Percentiles rank a stretch among this genome's conserved stretches.
phyloP scores from a whole-genome alignment of 305 asterid genomes.

The Lippia alba region DNA sequence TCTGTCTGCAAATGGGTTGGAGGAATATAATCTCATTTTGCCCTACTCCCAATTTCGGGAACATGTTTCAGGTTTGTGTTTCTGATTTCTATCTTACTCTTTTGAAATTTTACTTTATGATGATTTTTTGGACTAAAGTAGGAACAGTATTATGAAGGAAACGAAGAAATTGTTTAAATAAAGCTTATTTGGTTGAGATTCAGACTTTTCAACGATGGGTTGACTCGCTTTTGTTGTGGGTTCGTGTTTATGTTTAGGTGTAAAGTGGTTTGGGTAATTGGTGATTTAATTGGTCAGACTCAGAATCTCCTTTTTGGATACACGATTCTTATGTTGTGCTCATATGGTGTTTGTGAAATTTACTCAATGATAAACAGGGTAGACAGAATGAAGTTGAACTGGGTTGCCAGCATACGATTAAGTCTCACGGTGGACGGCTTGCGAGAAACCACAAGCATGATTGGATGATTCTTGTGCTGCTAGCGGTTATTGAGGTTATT shows the following conservation, averaged over 20 bases:
- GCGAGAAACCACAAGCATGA: conserved; percentile 72
- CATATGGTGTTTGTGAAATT: neutral
- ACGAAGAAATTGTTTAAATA: neutral
- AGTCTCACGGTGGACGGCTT: conserved; percentile 75
- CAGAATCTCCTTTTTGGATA: neutral
- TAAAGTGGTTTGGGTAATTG: conserved; percentile 4
- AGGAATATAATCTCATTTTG: conserved; percentile 46
- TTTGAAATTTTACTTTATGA: conserved; percentile 8
- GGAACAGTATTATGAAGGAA: neutral
- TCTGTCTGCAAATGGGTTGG: conserved; percentile 52
- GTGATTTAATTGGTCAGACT: neutral
- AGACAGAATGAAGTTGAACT: conserved; percentile 56
- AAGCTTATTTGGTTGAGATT: conserved; percentile 22
- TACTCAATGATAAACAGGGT: conserved; percentile 41
- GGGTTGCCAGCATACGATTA: conserved; percentile 61
- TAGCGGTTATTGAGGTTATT: conserved; percentile 47
- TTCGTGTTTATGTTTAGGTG: conserved; percentile 15
- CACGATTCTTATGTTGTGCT: conserved; percentile 19
- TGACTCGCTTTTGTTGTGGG: conserved; percentile 14
- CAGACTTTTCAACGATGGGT: neutral
- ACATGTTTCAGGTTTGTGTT: conserved; percentile 72
- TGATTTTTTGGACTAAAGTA: neutral
- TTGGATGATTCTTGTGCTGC: conserved; percentile 84
- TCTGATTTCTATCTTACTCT: neutral
- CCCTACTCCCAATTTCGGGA: conserved; percentile 42